Evolutionary conservation across 1,284 basidiomycete genomes (phyloP).

Genomic region (Cryptococcus amylolentus): DNA sequence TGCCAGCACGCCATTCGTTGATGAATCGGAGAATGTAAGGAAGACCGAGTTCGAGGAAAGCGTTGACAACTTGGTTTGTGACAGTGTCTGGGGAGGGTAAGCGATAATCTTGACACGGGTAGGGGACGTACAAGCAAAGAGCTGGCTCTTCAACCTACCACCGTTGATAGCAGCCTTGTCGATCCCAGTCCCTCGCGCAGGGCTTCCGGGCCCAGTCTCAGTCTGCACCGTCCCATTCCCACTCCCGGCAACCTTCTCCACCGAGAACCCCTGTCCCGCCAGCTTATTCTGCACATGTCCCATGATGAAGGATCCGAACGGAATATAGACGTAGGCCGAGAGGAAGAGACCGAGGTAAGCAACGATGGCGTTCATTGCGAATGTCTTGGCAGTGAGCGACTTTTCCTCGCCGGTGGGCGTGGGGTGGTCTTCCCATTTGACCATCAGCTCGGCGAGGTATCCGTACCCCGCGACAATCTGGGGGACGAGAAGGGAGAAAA

Average conservation of each 20-base stretch:
- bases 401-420: slow-evolving; percentile 71
- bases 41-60: slow-evolving; percentile 77
- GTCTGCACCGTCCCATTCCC: background rate
- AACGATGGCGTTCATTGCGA: slow-evolving; percentile 80
- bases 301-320: slow-evolving; percentile 83
- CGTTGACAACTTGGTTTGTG: slow-evolving; percentile 82
- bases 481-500: slow-evolving; percentile 80
- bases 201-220: background rate
- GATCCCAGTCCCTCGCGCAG: slow-evolving; percentile 6
- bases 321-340: slow-evolving; percentile 86
- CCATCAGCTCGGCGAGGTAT: slow-evolving; percentile 64
- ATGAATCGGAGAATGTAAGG: slow-evolving; percentile 72
- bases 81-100: slow-evolving; percentile 61
- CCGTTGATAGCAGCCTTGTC: slow-evolving; percentile 53
- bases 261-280: slow-evolving; percentile 11
- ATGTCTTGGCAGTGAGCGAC: slow-evolving; percentile 86
- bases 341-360: slow-evolving; percentile 81
- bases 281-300: slow-evolving; percentile 53
- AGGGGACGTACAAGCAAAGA: slow-evolving; percentile 65
- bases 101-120: background rate
- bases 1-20: slow-evolving; percentile 55
- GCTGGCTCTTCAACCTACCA: slow-evolving; percentile 77
- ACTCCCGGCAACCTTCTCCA: background rate
- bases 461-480: slow-evolving; percentile 77
- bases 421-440: slow-evolving; percentile 86